A percentile compares a stretch with the other conserved stretches of the same genome.
Evolutionary conservation across 495 filamentous ascomycete genomes (phyloP).

Genomic region (Penicillium psychrofluorescens): DNA sequence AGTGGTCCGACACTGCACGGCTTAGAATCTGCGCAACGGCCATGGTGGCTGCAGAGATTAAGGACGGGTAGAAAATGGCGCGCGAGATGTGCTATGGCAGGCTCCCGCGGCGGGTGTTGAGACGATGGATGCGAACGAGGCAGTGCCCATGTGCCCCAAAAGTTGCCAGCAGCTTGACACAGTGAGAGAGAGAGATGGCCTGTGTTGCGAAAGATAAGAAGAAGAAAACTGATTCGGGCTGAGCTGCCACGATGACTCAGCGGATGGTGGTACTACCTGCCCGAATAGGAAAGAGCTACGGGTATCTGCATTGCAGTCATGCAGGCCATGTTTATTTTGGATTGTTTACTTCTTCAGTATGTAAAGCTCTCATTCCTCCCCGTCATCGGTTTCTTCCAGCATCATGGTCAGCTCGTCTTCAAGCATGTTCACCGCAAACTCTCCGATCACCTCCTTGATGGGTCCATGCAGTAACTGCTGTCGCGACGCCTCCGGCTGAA

Average conservation of each 20-base stretch:
- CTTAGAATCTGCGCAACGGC: conserved; percentile 1
- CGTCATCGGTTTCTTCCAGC: conserved; percentile 15
- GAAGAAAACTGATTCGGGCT: no score
- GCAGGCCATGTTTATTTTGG: not conserved
- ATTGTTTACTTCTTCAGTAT: not conserved
- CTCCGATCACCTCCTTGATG: conserved; percentile 29
- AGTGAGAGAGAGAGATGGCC: no score
- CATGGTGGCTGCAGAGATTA: conserved; percentile 4
- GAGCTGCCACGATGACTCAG: no score
- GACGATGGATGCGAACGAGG: no score
- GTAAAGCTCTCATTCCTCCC: conserved; percentile 4
- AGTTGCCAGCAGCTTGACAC: no score
- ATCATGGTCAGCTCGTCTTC: conserved; percentile 33
- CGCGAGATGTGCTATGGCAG: conserved; percentile 3
- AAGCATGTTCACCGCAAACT: conserved; percentile 34
- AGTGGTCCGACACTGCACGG: conserved; percentile 9
- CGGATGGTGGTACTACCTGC: no score
- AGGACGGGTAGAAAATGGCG: conserved; percentile 14
- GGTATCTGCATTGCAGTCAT: not conserved
- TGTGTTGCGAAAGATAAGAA: no score
- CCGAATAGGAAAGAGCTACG: no score
- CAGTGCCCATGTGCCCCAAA: no score
- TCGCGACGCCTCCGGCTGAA: conserved; percentile 20
- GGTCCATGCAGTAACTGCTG: conserved; percentile 23
- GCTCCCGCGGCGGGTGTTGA: no score